Percentiles rank a stretch among this genome's conserved stretches.
Evolutionary conservation across 345 rosid species (phyloP).

Genomic region (Hypericum perforatum): DNA sequence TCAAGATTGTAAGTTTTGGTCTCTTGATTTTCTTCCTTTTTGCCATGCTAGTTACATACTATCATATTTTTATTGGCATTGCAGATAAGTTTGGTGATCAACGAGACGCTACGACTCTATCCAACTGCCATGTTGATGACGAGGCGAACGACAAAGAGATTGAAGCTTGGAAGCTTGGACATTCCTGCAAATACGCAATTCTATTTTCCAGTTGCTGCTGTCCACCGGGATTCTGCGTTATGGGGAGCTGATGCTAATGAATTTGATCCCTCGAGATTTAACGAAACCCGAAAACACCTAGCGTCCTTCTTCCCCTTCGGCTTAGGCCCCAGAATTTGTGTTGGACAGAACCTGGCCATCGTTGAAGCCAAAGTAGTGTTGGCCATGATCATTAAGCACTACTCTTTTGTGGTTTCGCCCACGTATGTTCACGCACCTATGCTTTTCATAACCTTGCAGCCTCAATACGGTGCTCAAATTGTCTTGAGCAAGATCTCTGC

Average conservation of each 20-base stretch:
- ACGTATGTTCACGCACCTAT: slow-evolving; percentile 3
- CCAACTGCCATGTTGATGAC: background rate
- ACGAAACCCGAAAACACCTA: background rate
- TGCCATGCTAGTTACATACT: background rate
- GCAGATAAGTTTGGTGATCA: slow-evolving; percentile 1
- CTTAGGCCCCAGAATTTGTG: background rate
- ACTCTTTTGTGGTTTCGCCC: background rate
- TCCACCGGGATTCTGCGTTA: background rate
- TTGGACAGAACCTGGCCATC: background rate
- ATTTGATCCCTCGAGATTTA: background rate
- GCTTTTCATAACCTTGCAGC: background rate
- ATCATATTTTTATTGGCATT: background rate
- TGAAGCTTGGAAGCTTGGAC: background rate
- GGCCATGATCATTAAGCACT: background rate
- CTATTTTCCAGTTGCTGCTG: background rate
- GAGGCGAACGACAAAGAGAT: background rate
- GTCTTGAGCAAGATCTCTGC: background rate
- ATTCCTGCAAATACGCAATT: background rate
- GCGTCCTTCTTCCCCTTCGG: background rate
- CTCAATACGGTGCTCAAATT: slow-evolving; percentile 1
- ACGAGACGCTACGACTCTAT: background rate
- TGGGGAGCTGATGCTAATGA: slow-evolving; percentile 1
- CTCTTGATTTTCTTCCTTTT: background rate
- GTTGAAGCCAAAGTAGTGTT: slow-evolving; percentile 1
- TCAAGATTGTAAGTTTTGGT: background rate